Base-by-base conservation (phyloP, 139 green algal genomes). In the Zygnema circumcarinatum region DNA sequence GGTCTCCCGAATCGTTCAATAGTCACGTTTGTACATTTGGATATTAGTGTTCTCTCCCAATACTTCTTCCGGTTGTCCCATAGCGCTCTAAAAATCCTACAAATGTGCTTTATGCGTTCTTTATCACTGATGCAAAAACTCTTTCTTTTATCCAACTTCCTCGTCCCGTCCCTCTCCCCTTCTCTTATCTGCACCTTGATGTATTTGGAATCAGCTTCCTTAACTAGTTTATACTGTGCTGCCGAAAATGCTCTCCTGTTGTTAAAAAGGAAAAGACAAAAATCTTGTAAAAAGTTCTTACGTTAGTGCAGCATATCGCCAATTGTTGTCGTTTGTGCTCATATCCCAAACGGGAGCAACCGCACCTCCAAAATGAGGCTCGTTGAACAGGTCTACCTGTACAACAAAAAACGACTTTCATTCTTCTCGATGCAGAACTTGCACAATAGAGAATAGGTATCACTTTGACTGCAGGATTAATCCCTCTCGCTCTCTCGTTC, bases 351-450 rank as follows among this genome's bases (percentile, higher is more conserved):
- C 47, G n/a, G n/a, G n/a, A n/a, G n/a, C n/a, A n/a, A n/a, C n/a
- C n/a, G n/a, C n/a, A n/a, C n/a, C n/a, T 62, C 7, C 47, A 25
- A 7, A 16, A 52, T 87, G 62, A 42, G 67, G 62, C 81, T 87
- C 81, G 35, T 87, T 87, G 62, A 82, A 87, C 31, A 87, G 81
- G 16, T 87, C 81, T 2, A 76, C 36, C 36, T 76, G 41, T 62
- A 62, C 7, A 62, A 62, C 7, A 62, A 62, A 62, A 62, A 62
- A 62, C n/a, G 16, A 62, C 47, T 25, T 62, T 62, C 16, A 62
- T 62, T 62, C 47, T 62, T 7, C 47, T 62, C 47, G 7, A 62
- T 16, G 47, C 7, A 62, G 7, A 62, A 62, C 7, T 62, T 25
- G 7, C 16, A 25, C 16, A 16, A 62, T 62, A 62, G 16, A 62